Percentiles rank a stretch among this genome's conserved stretches.
Conservation (phyloP, 2,329 filamentous ascomycete genomes). For the Fusarium longipes region DNA sequence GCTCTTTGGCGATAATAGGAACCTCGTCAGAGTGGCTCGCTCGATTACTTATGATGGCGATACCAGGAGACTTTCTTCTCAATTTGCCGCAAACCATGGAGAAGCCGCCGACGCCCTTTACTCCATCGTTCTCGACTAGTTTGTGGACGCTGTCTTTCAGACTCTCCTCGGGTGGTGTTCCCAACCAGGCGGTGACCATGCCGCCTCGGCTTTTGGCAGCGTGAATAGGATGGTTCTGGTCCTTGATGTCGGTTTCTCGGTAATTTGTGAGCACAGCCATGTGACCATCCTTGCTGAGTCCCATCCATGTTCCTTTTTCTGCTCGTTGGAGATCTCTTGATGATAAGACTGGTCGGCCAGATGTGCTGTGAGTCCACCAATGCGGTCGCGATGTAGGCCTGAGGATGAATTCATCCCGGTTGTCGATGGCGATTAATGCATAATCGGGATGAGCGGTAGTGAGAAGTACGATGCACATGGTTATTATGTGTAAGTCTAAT, state of each 20-base stretch:
- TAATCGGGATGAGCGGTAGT: slow-evolving; percentile 82
- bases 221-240: slow-evolving; percentile 63
- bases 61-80: slow-evolving; percentile 58
- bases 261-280: slow-evolving; percentile 76
- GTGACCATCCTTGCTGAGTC: slow-evolving; percentile 68
- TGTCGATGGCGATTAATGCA: slow-evolving; percentile 79
- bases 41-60: slow-evolving; percentile 73
- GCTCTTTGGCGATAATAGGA: slow-evolving; percentile 65
- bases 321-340: slow-evolving; percentile 70
- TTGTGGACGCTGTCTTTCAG: slow-evolving; percentile 63
- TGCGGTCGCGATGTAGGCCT: slow-evolving; percentile 72
- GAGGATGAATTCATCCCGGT: slow-evolving; percentile 79
- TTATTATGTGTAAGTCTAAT: background rate
- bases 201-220: slow-evolving; percentile 69
- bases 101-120: slow-evolving; percentile 73
- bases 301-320: slow-evolving; percentile 74
- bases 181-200: slow-evolving; percentile 73
- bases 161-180: slow-evolving; percentile 59
- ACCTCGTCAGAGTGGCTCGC: slow-evolving; percentile 64
- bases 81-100: slow-evolving; percentile 74
- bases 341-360: slow-evolving; percentile 63
- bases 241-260: slow-evolving; percentile 64
- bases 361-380: slow-evolving; percentile 67
- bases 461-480: slow-evolving; percentile 82
- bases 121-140: slow-evolving; percentile 63